Conservation (phyloP, 2,329 filamentous ascomycete genomes). For the Botryotinia globosa region DNA sequence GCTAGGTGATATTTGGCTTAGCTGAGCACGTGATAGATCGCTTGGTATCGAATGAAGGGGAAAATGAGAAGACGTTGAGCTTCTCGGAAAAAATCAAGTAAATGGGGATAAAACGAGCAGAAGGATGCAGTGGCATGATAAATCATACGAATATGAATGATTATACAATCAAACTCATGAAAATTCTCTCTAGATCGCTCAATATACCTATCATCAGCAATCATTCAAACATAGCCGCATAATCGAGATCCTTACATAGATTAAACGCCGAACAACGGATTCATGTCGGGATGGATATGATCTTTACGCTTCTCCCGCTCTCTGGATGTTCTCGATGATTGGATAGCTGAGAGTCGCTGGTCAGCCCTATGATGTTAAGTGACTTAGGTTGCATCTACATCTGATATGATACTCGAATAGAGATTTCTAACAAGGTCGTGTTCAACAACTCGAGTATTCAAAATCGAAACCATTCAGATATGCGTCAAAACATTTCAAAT, state of each 20-base stretch:
- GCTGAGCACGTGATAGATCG: slow-evolving; percentile 5
- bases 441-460: background rate
- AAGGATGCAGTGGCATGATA: background rate
- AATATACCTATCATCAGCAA: slow-evolving; percentile 4
- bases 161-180: background rate
- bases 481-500: background rate
- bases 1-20: slow-evolving; percentile 5
- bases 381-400: background rate
- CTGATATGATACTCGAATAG: background rate
- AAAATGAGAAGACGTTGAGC: background rate
- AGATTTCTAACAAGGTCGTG: background rate
- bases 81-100: background rate
- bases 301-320: background rate
- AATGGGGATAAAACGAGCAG: background rate
- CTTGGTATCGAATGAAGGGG: background rate
- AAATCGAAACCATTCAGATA: background rate
- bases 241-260: background rate
- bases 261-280: background rate
- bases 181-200: background rate
- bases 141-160: background rate
- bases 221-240: background rate
- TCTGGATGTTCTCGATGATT: background rate
- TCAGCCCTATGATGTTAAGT: slow-evolving; percentile 12
- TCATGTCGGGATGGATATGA: slow-evolving; percentile 10
- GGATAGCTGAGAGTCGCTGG: background rate